A percentile compares a stretch with the other conserved stretches of the same genome.
Evolutionary conservation across 805 yeast genomes (phyloP).

Genomic region (Wickerhamomyces bovis): DNA sequence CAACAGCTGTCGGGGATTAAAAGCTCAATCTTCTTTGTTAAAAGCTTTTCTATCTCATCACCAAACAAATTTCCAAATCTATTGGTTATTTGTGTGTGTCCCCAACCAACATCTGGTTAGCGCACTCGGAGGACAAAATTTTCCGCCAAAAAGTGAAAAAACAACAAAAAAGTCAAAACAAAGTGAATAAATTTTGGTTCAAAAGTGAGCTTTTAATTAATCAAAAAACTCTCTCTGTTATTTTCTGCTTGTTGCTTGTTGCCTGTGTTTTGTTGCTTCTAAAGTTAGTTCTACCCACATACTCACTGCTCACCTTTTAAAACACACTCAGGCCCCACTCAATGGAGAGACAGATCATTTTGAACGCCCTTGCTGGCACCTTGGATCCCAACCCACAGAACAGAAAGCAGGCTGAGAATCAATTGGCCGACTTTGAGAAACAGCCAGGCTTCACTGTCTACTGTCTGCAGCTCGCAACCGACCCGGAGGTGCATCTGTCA

Average conservation of each 20-base stretch:
- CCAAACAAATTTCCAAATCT: too few relatives aligned
- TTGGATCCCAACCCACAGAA: constrained; percentile 43
- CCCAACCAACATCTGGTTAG: neutral
- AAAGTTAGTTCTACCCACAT: too few relatives aligned
- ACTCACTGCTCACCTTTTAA: too few relatives aligned
- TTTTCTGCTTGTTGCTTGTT: neutral
- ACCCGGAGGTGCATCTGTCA: constrained; percentile 34
- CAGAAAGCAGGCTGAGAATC: constrained; percentile 49
- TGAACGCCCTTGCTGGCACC: constrained; percentile 47
- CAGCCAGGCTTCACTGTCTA: constrained; percentile 54
- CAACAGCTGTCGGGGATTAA: too few relatives aligned
- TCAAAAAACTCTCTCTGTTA: too few relatives aligned
- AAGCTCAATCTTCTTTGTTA: too few relatives aligned
- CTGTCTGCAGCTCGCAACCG: constrained; percentile 43
- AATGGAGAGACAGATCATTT: constrained; percentile 42
- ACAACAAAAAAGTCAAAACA: too few relatives aligned
- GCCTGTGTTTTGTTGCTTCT: neutral
- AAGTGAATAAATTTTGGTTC: too few relatives aligned
- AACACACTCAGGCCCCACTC: neutral
- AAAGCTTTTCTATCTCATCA: neutral
- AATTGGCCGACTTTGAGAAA: constrained; percentile 44
- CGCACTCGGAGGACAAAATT: neutral
- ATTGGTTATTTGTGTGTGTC: neutral
- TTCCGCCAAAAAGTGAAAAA: neutral
- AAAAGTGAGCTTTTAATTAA: too few relatives aligned